Percentiles rank a stretch among this genome's conserved stretches.
These are phyloP conservation scores for Discostella stelligera DNA, from an alignment of 352 stramenopile species.

Conservation along the genomic window DNA sequence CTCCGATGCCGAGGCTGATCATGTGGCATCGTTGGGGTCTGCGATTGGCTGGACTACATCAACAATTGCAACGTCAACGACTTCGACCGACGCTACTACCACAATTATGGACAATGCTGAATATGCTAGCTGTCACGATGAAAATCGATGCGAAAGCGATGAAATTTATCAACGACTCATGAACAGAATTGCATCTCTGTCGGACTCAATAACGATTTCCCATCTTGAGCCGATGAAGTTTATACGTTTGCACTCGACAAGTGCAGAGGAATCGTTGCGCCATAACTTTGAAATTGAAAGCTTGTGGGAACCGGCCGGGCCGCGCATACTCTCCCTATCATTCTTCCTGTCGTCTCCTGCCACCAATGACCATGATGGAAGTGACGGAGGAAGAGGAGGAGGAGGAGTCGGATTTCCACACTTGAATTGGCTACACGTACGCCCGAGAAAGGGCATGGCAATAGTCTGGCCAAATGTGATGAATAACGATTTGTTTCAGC, in stretches of 20 bases:
- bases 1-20: slow-evolving; percentile 24
- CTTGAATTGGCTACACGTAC: slow-evolving; percentile 50
- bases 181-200: slow-evolving; percentile 25
- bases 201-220: slow-evolving; percentile 14
- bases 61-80: background rate
- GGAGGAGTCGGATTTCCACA: slow-evolving; percentile 49
- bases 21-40: slow-evolving; percentile 15
- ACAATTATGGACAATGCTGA: background rate
- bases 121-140: slow-evolving; percentile 10
- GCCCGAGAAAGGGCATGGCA: slow-evolving; percentile 32
- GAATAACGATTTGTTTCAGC: slow-evolving; percentile 22
- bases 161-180: slow-evolving; percentile 35
- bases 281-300: slow-evolving; percentile 45
- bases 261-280: background rate
- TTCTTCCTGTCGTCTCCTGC: slow-evolving; percentile 35
- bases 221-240: slow-evolving; percentile 49
- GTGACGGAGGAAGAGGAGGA: background rate
- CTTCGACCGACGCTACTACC: background rate
- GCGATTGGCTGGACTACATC: slow-evolving; percentile 15
- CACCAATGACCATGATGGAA: background rate
- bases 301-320: slow-evolving; percentile 43
- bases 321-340: slow-evolving; percentile 37
- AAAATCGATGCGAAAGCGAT: slow-evolving; percentile 7
- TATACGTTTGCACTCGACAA: slow-evolving; percentile 4
- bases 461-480: slow-evolving; percentile 44